A percentile compares a stretch with the other conserved stretches of the same genome.
Evolutionary conservation across 805 yeast species (phyloP).

Genomic region (Teunomyces atbi): DNA sequence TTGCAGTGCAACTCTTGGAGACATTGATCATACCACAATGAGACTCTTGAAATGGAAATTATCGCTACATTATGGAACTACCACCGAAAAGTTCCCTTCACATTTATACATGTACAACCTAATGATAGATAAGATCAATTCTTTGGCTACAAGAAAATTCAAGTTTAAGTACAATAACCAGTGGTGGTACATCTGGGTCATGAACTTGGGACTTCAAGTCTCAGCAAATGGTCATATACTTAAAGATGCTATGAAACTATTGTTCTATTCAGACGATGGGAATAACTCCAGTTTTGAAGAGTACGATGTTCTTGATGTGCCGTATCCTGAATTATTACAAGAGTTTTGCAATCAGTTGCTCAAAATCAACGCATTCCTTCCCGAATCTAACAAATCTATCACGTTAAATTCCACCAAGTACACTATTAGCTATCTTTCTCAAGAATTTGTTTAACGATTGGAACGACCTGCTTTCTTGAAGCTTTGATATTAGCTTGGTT

Average conservation of each 20-base stretch:
- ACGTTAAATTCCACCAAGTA: conserved; percentile 17
- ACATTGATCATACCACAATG: conserved; percentile 15
- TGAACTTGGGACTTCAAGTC: conserved; percentile 33
- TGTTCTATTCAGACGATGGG: conserved; percentile 16
- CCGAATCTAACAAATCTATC: conserved; percentile 14
- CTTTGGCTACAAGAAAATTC: conserved; percentile 36
- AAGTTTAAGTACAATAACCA: conserved; percentile 12
- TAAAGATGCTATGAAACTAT: conserved; percentile 28
- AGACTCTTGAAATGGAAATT: conserved; percentile 12
- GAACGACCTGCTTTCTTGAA: conserved; percentile 87
- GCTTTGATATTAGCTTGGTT: conserved; percentile 57
- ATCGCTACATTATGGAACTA: not conserved
- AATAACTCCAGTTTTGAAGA: conserved; percentile 13
- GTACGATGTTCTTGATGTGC: conserved; percentile 16
- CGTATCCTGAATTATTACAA: conserved; percentile 13
- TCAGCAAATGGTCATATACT: conserved; percentile 15
- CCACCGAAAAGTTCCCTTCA: conserved; percentile 17
- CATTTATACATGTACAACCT: conserved; percentile 19
- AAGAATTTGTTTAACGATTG: conserved; percentile 42
- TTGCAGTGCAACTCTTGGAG: conserved; percentile 45
- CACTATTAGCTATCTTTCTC: conserved; percentile 14
- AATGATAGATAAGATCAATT: conserved; percentile 37
- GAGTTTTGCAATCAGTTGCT: conserved; percentile 16
- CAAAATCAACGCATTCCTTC: conserved; percentile 17
- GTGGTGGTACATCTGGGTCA: conserved; percentile 33